These are phyloP conservation scores for Fraxinus angustifolia DNA, from an alignment of 305 asterid species.

Conservation along the genomic window DNA sequence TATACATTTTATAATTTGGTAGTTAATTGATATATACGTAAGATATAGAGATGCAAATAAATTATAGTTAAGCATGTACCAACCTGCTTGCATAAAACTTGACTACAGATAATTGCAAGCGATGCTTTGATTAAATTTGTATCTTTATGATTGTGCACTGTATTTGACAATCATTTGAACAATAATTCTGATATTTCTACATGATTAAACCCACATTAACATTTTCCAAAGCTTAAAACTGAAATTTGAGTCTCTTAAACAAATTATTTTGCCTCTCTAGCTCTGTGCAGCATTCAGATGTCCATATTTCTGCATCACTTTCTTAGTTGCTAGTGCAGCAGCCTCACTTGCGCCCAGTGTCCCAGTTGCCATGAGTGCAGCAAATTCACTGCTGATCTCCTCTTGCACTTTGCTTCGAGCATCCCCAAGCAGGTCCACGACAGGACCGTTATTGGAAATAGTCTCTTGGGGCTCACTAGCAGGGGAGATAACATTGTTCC, in stretches of 20 bases:
- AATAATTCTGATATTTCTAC: not conserved
- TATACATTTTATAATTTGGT: not conserved
- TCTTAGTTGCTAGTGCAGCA: constrained; percentile 80
- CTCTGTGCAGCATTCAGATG: constrained; percentile 48
- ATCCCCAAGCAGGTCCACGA: constrained; percentile 44
- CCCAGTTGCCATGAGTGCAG: constrained; percentile 84
- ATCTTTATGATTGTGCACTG: not conserved
- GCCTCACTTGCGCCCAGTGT: constrained; percentile 88
- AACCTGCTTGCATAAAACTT: not conserved
- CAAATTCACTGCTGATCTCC: constrained; percentile 75
- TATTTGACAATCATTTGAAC: not conserved
- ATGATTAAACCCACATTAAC: not conserved
- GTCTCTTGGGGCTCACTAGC: constrained; percentile 23
- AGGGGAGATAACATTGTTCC: constrained; percentile 1
- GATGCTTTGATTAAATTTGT: not conserved
- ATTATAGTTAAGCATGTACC: not conserved
- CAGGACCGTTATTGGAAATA: constrained; percentile 16
- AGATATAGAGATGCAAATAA: not conserved
- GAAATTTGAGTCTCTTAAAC: not conserved
- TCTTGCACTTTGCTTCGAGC: constrained; percentile 76
- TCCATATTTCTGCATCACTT: constrained; percentile 74
- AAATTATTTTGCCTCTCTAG: constrained; percentile 24
- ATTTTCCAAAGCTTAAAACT: not conserved
- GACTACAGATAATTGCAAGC: not conserved
- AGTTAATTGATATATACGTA: not conserved